Base-by-base conservation (phyloP, 345 rosid genomes). In the Zanthoxylum bungeanum region DNA sequence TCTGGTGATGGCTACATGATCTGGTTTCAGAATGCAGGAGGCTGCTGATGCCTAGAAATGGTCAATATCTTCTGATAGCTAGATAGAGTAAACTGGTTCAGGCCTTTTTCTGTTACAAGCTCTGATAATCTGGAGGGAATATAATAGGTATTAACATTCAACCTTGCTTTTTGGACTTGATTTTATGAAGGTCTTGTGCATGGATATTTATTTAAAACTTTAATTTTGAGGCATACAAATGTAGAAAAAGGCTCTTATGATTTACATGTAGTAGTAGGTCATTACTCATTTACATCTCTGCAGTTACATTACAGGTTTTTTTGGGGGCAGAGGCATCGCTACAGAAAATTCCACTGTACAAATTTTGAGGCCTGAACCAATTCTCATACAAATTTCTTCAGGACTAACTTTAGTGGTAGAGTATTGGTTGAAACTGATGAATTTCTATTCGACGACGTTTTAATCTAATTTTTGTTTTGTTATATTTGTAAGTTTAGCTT, bases 351-450 rank as follows among this genome's bases (percentile, higher is more conserved):
- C 57, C 75, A 76, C 71, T 76, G 84, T 83, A 76, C 69, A 78
- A 78, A 67, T 59, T 58, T 58, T 36, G 77, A 76, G 77, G 79
- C 74, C 74, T 76, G 80, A 74, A 71, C 75, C 69, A 69, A 64
- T 69, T 69, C 55, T 33, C 31, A 49, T 62, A 56, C 62, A 52
- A 27, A 19, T 56, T 40, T 17, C 33, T 56, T 9, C 19, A 25
- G 69, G 49, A 56, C 60, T 49, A 50, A 34, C 69, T 16, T 30
- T 10, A 47, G 69, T n/a, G 3, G 33, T 21, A 40, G 7, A 19
- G 58, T 11, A n/a, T 14, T 52, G 39, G n/a, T 42, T 17, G 63
- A 25, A 37, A 40, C 36, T 59, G 25, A 28, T 42, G 73, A 70
- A 70, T n/a, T 56, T 14, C n/a, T n/a, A n/a, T 7, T 1, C 2